Evolutionary conservation across 257 asterid species (phyloP).

Genomic region (Gentiana macrophylla): DNA sequence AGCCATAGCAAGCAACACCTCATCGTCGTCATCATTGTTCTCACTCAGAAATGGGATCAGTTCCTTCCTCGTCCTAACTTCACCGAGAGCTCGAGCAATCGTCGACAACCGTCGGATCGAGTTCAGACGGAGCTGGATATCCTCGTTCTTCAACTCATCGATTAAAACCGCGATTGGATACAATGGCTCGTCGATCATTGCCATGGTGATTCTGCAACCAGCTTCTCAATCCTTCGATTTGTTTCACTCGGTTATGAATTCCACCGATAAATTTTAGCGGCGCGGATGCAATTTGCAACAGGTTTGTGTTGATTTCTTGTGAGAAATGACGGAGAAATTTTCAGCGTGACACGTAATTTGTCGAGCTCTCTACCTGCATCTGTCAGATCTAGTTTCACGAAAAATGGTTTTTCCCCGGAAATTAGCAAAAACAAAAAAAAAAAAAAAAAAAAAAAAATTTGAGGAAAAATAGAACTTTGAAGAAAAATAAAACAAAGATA

Average conservation of each 20-base stretch:
- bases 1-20: conserved; percentile 46
- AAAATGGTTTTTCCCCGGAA: no score
- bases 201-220: conserved; percentile 20
- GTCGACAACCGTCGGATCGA: conserved; percentile 69
- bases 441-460: no score
- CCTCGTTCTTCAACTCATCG: conserved; percentile 81
- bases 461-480: no score
- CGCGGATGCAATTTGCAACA: no score
- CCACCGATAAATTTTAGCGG: no score
- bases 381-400: no score
- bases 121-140: conserved; percentile 52
- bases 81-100: conserved; percentile 83
- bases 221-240: neutral
- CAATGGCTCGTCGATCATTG: conserved; percentile 67
- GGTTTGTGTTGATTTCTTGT: neutral
- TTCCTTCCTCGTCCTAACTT: conserved; percentile 75
- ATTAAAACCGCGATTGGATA: conserved; percentile 68
- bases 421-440: no score
- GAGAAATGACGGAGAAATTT: neutral
- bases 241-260: no score
- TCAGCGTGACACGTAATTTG: no score
- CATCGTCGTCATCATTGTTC: conserved; percentile 62
- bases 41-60: conserved; percentile 58
- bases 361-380: no score
- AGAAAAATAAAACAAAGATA: no score